These are phyloP conservation scores for Carpinus viminea DNA, from an alignment of 306 rosid genomes.

Conservation along the genomic window DNA sequence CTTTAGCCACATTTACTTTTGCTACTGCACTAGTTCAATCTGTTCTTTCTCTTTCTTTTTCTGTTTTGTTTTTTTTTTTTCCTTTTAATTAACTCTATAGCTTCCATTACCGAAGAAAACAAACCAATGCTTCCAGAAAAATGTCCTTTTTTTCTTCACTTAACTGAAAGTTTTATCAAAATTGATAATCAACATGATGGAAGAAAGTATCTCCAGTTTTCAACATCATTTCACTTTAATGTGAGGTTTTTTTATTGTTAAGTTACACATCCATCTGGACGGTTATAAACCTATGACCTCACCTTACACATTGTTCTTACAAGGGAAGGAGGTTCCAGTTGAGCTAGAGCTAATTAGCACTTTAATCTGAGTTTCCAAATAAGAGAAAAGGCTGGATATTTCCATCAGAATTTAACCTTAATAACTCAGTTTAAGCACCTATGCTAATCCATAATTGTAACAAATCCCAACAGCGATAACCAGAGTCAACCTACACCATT, in stretches of 20 bases:
- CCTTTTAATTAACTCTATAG: not conserved
- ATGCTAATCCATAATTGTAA: not conserved
- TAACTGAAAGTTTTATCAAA: not conserved
- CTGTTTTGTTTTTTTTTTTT: not conserved
- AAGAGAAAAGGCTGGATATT: not conserved
- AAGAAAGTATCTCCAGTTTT: not conserved
- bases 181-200: not conserved
- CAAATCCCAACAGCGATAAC: not conserved
- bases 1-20: constrained; percentile 16
- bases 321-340: not conserved
- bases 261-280: not conserved
- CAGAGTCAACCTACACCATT: not conserved
- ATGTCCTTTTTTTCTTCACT: not conserved
- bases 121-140: not conserved
- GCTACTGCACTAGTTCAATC: constrained; percentile 5
- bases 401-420: not conserved
- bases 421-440: not conserved
- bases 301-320: not conserved
- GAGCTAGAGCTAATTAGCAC: not conserved
- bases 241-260: not conserved
- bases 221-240: not conserved
- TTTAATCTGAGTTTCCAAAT: not conserved
- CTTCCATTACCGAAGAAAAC: constrained; percentile 11
- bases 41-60: not conserved
- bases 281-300: not conserved